These are phyloP conservation scores for Amphirosellinia nigrospora DNA, from an alignment of 495 filamentous ascomycete species.

Conservation along the genomic window DNA sequence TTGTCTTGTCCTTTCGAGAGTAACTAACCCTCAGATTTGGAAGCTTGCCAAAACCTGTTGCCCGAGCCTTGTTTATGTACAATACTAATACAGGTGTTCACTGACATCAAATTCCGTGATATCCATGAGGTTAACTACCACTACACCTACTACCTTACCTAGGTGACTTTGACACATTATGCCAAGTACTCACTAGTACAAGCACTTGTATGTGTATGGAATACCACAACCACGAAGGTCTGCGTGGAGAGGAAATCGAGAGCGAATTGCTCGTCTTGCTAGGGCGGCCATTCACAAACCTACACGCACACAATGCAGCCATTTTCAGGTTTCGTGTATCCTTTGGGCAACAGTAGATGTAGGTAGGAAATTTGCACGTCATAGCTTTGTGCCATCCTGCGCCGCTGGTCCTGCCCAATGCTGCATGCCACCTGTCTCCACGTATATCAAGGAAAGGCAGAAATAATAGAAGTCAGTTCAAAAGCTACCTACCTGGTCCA, in stretches of 20 bases:
- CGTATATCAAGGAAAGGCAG: neutral
- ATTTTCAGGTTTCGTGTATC: conserved; percentile 8
- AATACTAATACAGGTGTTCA: too few species aligned
- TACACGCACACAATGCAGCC: conserved; percentile 27
- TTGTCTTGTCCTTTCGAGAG: neutral
- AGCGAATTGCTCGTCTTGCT: neutral
- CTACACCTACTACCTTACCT: neutral
- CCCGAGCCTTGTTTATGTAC: neutral
- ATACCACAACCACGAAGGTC: neutral
- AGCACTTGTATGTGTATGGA: neutral
- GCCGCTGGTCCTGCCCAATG: conserved; percentile 22
- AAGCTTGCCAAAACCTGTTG: neutral
- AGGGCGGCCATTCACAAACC: conserved; percentile 23
- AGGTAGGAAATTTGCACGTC: conserved; percentile 9
- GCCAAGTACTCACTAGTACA: neutral
- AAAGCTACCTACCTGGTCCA: neutral
- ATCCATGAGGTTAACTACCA: too few species aligned
- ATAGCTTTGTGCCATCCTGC: conserved; percentile 17
- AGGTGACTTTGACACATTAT: neutral
- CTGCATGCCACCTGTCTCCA: conserved; percentile 26
- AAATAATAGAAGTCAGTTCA: conserved; percentile 9
- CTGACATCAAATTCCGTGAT: too few species aligned
- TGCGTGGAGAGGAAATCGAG: neutral
- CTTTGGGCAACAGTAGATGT: conserved; percentile 18
- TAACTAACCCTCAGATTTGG: neutral